Conservation (phyloP, 805 yeast species). For the Starmerella apicola region DNA sequence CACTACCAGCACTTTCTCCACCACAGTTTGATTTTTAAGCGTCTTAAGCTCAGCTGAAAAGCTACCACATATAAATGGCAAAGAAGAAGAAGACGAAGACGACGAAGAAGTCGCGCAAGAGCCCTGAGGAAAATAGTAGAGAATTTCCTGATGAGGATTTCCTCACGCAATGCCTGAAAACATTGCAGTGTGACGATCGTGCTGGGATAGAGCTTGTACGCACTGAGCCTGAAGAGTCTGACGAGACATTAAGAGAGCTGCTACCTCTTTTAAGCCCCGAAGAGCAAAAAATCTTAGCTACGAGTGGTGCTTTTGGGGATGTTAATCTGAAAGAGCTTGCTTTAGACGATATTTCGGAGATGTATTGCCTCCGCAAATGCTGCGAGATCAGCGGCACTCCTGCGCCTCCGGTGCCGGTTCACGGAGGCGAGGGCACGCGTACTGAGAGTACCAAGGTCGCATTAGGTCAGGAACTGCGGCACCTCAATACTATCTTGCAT, state of each 20-base stretch:
- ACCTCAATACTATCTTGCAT: constrained; percentile 17
- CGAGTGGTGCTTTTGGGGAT: constrained; percentile 17
- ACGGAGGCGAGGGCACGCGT: constrained; percentile 3
- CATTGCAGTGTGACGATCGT: neutral
- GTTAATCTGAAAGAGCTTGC: constrained; percentile 7
- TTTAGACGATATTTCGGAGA: neutral
- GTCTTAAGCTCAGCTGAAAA: neutral
- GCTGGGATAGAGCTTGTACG: neutral
- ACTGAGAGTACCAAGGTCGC: constrained; percentile 6
- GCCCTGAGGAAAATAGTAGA: neutral
- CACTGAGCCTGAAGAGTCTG: neutral
- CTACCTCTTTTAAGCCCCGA: neutral
- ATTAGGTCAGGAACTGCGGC: constrained; percentile 16
- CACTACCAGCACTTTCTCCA: no score
- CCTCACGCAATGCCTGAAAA: neutral
- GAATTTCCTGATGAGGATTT: neutral
- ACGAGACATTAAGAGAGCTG: neutral
- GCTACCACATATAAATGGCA: neutral
- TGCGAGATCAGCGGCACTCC: constrained; percentile 4
- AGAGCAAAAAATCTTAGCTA: neutral
- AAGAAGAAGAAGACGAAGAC: constrained; percentile 1
- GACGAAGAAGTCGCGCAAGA: neutral
- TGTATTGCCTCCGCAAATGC: neutral
- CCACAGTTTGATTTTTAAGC: no score
- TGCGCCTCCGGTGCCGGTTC: constrained; percentile 14